These are phyloP conservation scores for Paecilomyces variotii DNA, from an alignment of 2,329 filamentous ascomycete genomes.

Conservation along the genomic window DNA sequence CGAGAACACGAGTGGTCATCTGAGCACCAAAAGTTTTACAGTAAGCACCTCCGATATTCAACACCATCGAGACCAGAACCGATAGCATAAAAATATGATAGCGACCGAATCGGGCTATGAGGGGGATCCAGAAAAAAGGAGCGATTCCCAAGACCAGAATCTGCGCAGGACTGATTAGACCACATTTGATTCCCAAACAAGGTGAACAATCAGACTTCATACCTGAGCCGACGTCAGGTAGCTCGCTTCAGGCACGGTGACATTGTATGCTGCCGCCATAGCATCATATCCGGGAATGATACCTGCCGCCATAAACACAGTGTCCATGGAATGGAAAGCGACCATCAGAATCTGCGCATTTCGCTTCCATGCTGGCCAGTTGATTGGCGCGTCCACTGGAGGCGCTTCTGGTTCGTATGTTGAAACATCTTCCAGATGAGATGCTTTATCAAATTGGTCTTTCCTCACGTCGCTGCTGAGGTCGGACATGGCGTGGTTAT, in stretches of 20 bases:
- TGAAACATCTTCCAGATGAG: background rate
- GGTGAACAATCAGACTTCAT: background rate
- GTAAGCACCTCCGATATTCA: constrained; percentile 46
- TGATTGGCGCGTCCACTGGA: constrained; percentile 14
- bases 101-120: constrained; percentile 46
- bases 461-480: background rate
- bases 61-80: constrained; percentile 37
- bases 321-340: constrained; percentile 48
- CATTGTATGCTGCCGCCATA: constrained; percentile 43
- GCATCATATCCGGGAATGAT: constrained; percentile 47
- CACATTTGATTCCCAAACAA: background rate
- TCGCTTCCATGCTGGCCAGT: constrained; percentile 47
- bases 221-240: constrained; percentile 46
- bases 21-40: constrained; percentile 41
- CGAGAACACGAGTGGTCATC: constrained; percentile 42
- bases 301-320: constrained; percentile 43
- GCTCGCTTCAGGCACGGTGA: constrained; percentile 40
- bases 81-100: constrained; percentile 46
- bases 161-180: constrained; percentile 4
- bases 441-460: background rate
- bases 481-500: background rate
- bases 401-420: background rate
- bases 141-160: constrained; percentile 45
- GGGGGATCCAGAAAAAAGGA: constrained; percentile 48
- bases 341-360: constrained; percentile 45